Evolutionary conservation across 225 moss, liverwort and hornwort species (phyloP).

Genomic region (Marchantia paleacea): DNA sequence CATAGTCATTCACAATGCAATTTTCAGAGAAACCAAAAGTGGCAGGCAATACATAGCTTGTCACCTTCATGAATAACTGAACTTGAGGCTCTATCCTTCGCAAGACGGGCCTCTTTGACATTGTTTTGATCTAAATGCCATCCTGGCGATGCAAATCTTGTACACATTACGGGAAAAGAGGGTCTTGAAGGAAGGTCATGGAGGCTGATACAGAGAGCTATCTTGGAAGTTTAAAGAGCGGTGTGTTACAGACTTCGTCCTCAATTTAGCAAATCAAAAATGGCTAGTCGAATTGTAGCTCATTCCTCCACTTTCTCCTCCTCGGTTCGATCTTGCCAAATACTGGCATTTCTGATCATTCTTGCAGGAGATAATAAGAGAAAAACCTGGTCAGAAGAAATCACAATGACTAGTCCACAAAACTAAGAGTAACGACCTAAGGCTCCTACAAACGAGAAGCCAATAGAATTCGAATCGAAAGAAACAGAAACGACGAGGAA

Average conservation of each 20-base stretch:
- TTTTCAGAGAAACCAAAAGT: conserved; percentile 1
- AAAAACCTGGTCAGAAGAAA: background rate
- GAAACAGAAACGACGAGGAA: background rate
- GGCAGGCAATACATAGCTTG: background rate
- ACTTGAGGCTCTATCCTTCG: background rate
- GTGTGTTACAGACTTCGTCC: background rate
- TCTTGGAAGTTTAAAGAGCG: background rate
- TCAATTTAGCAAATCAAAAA: background rate
- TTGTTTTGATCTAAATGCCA: conserved; percentile 2
- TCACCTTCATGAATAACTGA: background rate
- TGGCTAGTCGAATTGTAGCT: background rate
- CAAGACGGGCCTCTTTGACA: background rate
- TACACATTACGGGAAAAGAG: conserved; percentile 3
- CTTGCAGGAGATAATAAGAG: background rate
- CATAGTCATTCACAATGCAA: background rate
- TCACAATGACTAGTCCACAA: background rate
- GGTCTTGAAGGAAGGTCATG: background rate
- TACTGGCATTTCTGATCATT: background rate
- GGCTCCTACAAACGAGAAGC: background rate
- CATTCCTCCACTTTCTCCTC: background rate
- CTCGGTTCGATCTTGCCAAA: background rate
- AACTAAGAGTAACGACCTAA: background rate
- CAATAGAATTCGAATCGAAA: background rate
- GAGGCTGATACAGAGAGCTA: conserved; percentile 4
- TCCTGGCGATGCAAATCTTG: background rate